phyloP scores from a whole-genome alignment of 805 yeast species.

The Priceomyces castillae region DNA sequence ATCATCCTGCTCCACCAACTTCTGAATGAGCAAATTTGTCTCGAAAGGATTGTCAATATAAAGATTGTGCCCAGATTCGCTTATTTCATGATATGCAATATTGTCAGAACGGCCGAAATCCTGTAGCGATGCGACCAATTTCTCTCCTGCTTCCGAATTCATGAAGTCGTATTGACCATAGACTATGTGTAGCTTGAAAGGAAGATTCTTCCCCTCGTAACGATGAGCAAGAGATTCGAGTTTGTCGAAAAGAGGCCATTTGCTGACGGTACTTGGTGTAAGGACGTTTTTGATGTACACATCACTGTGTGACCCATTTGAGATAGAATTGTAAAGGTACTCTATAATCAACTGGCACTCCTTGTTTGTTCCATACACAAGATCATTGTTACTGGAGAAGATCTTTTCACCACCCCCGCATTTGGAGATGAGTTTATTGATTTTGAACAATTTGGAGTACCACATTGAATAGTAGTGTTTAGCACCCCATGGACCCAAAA shows the following conservation, averaged over 20 bases:
- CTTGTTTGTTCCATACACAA: slow-evolving; percentile 36
- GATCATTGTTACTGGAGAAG: slow-evolving; percentile 26
- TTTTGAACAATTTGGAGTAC: slow-evolving; percentile 38
- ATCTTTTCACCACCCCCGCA: slow-evolving; percentile 28
- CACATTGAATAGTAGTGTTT: slow-evolving; percentile 37
- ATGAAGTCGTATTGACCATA: slow-evolving; percentile 78
- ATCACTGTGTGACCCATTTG: slow-evolving; percentile 38
- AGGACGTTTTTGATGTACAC: slow-evolving; percentile 46
- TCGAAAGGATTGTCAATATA: slow-evolving; percentile 47
- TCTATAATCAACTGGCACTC: slow-evolving; percentile 38
- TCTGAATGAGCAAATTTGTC: slow-evolving; percentile 26
- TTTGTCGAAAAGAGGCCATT: slow-evolving; percentile 64
- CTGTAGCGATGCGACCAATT: slow-evolving; percentile 24
- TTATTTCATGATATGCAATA: slow-evolving; percentile 23
- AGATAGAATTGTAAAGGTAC: slow-evolving; percentile 41
- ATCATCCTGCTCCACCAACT: slow-evolving; percentile 6
- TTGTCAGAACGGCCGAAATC: slow-evolving; percentile 14
- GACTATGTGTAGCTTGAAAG: slow-evolving; percentile 42
- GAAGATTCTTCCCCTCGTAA: slow-evolving; percentile 5
- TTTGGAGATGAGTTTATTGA: slow-evolving; percentile 32
- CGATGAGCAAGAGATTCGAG: slow-evolving; percentile 31
- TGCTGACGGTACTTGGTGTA: slow-evolving; percentile 59
- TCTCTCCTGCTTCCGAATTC: slow-evolving; percentile 55
- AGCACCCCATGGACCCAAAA: slow-evolving; percentile 42
- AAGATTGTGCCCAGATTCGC: slow-evolving; percentile 44